phyloP scores from a whole-genome alignment of 495 filamentous ascomycete genomes.

The Aspergillus avenaceus region DNA sequence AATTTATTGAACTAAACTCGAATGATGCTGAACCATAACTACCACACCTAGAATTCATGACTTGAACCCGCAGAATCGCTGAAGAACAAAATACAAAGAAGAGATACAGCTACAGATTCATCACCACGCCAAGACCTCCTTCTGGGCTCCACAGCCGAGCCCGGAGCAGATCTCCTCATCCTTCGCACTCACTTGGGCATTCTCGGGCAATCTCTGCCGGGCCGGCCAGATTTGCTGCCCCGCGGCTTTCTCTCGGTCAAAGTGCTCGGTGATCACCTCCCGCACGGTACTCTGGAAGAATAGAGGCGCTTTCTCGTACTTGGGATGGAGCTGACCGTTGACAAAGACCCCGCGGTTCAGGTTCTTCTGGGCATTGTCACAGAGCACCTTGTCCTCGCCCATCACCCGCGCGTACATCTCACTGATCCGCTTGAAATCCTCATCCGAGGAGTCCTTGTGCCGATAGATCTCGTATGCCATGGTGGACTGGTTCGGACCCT shows the following conservation, averaged over 20 bases:
- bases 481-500: slow-evolving; percentile 23
- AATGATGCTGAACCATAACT: no score
- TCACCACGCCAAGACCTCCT: slow-evolving; percentile 27
- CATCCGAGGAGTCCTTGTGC: slow-evolving; percentile 30
- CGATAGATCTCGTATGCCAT: slow-evolving; percentile 47
- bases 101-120: not conserved
- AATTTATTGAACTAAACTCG: no score
- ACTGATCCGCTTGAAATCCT: slow-evolving; percentile 30
- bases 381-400: slow-evolving; percentile 39
- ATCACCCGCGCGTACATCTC: slow-evolving; percentile 35
- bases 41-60: not conserved
- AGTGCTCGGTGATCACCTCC: slow-evolving; percentile 37
- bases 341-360: slow-evolving; percentile 43
- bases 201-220: slow-evolving; percentile 18
- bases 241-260: slow-evolving; percentile 32
- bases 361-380: slow-evolving; percentile 41
- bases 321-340: slow-evolving; percentile 48
- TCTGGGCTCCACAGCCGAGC: slow-evolving; percentile 23
- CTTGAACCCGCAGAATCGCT: not conserved
- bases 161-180: slow-evolving; percentile 25
- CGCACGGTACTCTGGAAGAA: slow-evolving; percentile 44
- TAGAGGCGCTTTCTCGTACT: slow-evolving; percentile 44
- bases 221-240: slow-evolving; percentile 44
- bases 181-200: slow-evolving; percentile 20
- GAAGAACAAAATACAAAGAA: not conserved